phyloP scores from a whole-genome alignment of 1,284 basidiomycete genomes.

The Lentinula novae-zelandiae region DNA sequence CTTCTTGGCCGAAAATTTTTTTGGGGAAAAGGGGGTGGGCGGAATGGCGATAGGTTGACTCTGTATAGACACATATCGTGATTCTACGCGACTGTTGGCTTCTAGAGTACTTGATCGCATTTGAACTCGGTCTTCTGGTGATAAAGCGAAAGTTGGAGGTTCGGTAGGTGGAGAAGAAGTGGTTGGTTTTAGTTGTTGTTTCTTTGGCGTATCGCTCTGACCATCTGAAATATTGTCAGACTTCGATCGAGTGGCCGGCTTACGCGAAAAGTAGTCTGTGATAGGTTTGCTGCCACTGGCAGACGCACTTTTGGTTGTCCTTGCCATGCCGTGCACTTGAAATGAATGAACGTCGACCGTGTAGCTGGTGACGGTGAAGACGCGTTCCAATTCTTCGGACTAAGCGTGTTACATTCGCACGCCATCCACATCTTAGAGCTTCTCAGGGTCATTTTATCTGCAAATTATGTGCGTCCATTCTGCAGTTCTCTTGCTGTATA shows the following conservation, averaged over 20 bases:
- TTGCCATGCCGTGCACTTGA: constrained; percentile 24
- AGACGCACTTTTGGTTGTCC: constrained; percentile 21
- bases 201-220: not conserved
- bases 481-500: too few species aligned
- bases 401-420: not conserved
- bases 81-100: not conserved
- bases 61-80: not conserved
- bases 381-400: not conserved
- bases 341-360: not conserved
- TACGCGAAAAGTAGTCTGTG: constrained; percentile 33
- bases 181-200: not conserved
- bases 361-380: not conserved
- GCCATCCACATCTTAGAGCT: not conserved
- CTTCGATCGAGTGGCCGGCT: constrained; percentile 8
- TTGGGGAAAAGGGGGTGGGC: constrained; percentile 20
- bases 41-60: not conserved
- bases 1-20: constrained; percentile 15
- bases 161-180: not conserved
- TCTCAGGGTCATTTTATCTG: too few species aligned
- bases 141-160: not conserved
- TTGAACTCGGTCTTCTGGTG: not conserved
- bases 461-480: too few species aligned
- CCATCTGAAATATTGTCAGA: not conserved
- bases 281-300: constrained; percentile 26
- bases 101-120: constrained; percentile 4